Conservation (phyloP, 1,139 yeast species). For the Zygosaccharomyces pseudobailii region DNA sequence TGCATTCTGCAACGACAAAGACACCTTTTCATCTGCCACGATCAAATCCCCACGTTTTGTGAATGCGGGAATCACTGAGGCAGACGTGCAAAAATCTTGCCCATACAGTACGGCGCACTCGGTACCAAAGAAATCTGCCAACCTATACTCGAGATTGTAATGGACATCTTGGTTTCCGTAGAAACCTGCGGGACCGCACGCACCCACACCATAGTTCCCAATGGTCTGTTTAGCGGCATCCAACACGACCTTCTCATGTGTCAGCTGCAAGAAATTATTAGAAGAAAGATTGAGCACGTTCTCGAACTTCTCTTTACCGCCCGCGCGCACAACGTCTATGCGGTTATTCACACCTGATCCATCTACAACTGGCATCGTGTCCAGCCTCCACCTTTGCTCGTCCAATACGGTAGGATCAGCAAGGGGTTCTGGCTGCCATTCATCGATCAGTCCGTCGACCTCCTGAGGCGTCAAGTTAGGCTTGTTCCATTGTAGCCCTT, state of each 20-base stretch:
- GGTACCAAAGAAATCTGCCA: slow-evolving; percentile 69
- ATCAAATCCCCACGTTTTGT: slow-evolving; percentile 92
- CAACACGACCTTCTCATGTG: slow-evolving; percentile 44
- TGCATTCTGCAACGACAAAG: slow-evolving; percentile 81
- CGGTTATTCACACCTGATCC: slow-evolving; percentile 52
- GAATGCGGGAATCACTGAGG: slow-evolving; percentile 97
- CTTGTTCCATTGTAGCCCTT: slow-evolving; percentile 68
- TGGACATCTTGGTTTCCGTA: slow-evolving; percentile 96
- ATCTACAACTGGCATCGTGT: slow-evolving; percentile 56
- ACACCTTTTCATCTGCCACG: slow-evolving; percentile 79
- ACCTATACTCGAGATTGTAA: slow-evolving; percentile 68
- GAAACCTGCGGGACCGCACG: slow-evolving; percentile 98
- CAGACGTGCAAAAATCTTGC: slow-evolving; percentile 84
- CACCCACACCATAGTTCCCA: slow-evolving; percentile 83
- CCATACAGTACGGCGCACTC: slow-evolving; percentile 84
- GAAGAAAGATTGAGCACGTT: slow-evolving; percentile 61
- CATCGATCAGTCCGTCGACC: slow-evolving; percentile 76
- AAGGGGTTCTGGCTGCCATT: slow-evolving; percentile 88
- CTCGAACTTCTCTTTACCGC: slow-evolving; percentile 28
- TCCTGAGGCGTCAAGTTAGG: slow-evolving; percentile 63
- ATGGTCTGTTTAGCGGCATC: slow-evolving; percentile 58
- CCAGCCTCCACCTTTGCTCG: slow-evolving; percentile 48
- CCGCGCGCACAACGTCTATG: slow-evolving; percentile 36
- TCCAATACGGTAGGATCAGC: slow-evolving; percentile 53
- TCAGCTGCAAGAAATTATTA: slow-evolving; percentile 58